A percentile compares a stretch with the other conserved stretches of the same genome.
Conservation (phyloP, 2,329 filamentous ascomycete genomes). For the Fusarium camptoceras region DNA sequence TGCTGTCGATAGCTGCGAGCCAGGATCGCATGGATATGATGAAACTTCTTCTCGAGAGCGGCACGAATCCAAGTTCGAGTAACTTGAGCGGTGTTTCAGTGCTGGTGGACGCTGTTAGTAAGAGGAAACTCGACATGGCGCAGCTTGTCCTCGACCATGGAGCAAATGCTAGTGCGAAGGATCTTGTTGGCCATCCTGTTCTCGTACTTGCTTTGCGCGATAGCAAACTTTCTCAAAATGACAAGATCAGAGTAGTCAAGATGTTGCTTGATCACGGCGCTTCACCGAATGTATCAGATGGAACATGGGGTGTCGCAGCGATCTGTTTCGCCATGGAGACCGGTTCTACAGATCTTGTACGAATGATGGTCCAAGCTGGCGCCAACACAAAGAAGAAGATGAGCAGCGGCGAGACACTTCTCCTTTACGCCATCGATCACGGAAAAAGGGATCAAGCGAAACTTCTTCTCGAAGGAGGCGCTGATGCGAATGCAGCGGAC, state of each 20-base stretch:
- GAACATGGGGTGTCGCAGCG: conserved; percentile 34
- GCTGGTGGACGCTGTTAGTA: conserved; percentile 50
- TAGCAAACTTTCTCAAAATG: conserved; percentile 38
- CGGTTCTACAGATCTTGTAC: conserved; percentile 41
- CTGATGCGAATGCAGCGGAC: conserved; percentile 49
- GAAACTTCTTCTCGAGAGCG: conserved; percentile 50
- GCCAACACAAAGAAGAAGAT: conserved; percentile 46
- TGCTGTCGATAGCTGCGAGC: conserved; percentile 48
- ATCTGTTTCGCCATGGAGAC: conserved; percentile 46
- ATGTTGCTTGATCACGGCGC: conserved; percentile 52
- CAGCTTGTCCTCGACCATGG: conserved; percentile 50
- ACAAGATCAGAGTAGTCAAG: conserved; percentile 45
- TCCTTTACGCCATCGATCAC: conserved; percentile 49
- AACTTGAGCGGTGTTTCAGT: conserved; percentile 50
- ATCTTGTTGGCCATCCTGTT: conserved; percentile 49
- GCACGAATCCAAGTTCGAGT: conserved; percentile 49
- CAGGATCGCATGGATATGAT: conserved; percentile 49
- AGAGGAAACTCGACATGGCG: conserved; percentile 49
- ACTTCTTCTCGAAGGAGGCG: conserved; percentile 49
- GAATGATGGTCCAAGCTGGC: conserved; percentile 47
- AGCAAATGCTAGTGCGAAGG: conserved; percentile 50
- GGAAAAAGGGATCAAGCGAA: conserved; percentile 39
- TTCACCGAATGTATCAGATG: conserved; percentile 46
- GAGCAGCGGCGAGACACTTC: conserved; percentile 47
- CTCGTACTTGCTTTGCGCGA: conserved; percentile 50